phyloP scores from a whole-genome alignment of 768 basidiomycete genomes.

The Lentinus brumalis region DNA sequence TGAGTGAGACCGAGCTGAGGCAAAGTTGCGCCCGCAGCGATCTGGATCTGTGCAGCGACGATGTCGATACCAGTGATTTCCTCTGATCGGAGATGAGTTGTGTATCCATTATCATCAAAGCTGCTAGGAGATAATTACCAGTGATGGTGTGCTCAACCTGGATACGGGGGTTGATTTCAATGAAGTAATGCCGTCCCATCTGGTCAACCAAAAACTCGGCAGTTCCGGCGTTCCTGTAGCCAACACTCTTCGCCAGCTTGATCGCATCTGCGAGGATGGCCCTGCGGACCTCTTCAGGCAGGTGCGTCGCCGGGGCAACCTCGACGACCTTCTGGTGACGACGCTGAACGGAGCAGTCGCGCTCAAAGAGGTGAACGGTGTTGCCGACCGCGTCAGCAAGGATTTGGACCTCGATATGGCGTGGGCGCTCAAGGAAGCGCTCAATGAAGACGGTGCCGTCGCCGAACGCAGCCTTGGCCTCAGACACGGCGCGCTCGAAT shows the following conservation, averaged over 20 bases:
- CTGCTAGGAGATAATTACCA: conserved; percentile 47
- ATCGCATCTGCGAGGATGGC: conserved; percentile 90
- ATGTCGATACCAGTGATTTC: conserved; percentile 99
- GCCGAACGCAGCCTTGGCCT: conserved; percentile 96
- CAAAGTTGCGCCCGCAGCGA: conserved; percentile 96
- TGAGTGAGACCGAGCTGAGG: conserved; percentile 95
- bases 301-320: conserved; percentile 94
- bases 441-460: conserved; percentile 99
- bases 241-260: conserved; percentile 90
- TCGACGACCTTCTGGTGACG: conserved; percentile 99
- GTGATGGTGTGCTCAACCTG: conserved; percentile 99
- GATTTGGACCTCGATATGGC: conserved; percentile 97
- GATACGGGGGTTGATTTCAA: conserved; percentile 99
- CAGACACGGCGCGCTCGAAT: conserved; percentile 91
- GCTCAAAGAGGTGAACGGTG: conserved; percentile 97
- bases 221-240: conserved; percentile 96
- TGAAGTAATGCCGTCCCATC: conserved; percentile 96
- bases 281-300: conserved; percentile 88
- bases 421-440: conserved; percentile 93
- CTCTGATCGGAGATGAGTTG: conserved; percentile 53
- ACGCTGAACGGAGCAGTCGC: conserved; percentile 98
- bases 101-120: neutral
- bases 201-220: conserved; percentile 99
- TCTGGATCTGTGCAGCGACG: conserved; percentile 98
- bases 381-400: conserved; percentile 91